These are phyloP conservation scores for Xylaria telfairii DNA, from an alignment of 495 filamentous ascomycete genomes.

Conservation along the genomic window DNA sequence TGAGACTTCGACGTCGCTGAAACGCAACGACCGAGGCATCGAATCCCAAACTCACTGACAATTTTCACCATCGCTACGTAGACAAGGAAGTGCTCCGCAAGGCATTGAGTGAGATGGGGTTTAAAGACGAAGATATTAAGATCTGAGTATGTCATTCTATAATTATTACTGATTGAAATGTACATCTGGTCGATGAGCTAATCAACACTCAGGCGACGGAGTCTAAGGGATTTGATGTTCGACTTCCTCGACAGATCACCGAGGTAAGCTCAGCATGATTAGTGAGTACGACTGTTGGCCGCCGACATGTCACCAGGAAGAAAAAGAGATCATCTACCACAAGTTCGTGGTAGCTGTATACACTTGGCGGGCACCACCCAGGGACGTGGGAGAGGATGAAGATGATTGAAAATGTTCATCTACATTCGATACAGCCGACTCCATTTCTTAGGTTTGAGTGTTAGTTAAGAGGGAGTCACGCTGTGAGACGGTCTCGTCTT, in stretches of 20 bases:
- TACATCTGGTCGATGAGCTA: neutral
- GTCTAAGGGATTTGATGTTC: neutral
- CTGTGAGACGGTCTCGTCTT: too few species aligned
- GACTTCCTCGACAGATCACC: slow-evolving; percentile 18
- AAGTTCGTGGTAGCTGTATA: slow-evolving; percentile 2
- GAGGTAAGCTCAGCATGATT: neutral
- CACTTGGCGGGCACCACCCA: neutral
- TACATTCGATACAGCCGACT: too few species aligned
- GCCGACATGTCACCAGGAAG: slow-evolving; percentile 6
- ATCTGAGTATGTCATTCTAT: neutral
- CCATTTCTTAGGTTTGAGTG: neutral
- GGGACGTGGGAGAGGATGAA: neutral
- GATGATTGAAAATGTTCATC: neutral
- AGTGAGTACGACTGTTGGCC: neutral
- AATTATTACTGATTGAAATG: too few species aligned
- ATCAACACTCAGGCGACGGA: neutral
- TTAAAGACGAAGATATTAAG: neutral
- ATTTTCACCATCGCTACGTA: slow-evolving; percentile 10
- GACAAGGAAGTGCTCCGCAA: slow-evolving; percentile 4
- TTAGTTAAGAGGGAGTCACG: neutral
- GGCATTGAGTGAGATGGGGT: neutral
- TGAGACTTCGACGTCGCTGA: neutral
- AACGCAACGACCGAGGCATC: slow-evolving; percentile 9
- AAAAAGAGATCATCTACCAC: slow-evolving; percentile 6
- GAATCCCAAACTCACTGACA: slow-evolving; percentile 10